Evolutionary conservation across 805 yeast genomes (phyloP), one percentile per base, ranked within the genome.

Genomic region (Candida stauntonica): DNA sequence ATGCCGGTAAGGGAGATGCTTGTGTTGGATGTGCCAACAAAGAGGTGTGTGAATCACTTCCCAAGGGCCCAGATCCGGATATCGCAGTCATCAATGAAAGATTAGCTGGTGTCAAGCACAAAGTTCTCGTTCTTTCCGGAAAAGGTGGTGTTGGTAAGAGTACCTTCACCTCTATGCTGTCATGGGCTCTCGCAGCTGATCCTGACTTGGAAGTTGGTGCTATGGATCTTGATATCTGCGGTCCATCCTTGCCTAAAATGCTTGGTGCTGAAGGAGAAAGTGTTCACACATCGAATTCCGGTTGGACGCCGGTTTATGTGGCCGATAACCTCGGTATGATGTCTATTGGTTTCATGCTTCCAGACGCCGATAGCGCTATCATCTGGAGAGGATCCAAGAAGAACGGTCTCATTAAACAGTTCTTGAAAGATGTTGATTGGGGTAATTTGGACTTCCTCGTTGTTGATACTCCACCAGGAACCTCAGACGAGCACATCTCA

Each of bases 311-410:
- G 0, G 96, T 93, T 1, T 93, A 93, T 54, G 94, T 89, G 0
- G 86, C 89, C 9, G 99, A 93, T 55, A 93, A 93, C 61, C 66
- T 93, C 44, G 98, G 97, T 1, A 77, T 93, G 66, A 88, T 93
- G 93, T 84, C 95, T 34, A 91, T 93, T 35, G 94, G 89, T 29
- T 93, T 84, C 58, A 85, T 91, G 95, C 71, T 91, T 29, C 99
- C 98, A 1, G 86, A 86, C 55, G 79, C 79, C 21, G 97, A 91
- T 59, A 79, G 95, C 24, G 97, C 99, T 0, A 79, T 93, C 36
- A 91, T 93, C 29, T 93, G 99, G 99, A 72, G 98, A 55, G 98
- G 98, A 5, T 81, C 87, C n/a, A 93, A 93, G 66, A 93, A 93
- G 64, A 88, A 86, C 51, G 88, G 94, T 1, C 68, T 93, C 33